Evolutionary conservation across 805 yeast genomes (phyloP), one percentile per base, ranked within the genome.

Genomic region (Kodamaea neixiangensis): DNA sequence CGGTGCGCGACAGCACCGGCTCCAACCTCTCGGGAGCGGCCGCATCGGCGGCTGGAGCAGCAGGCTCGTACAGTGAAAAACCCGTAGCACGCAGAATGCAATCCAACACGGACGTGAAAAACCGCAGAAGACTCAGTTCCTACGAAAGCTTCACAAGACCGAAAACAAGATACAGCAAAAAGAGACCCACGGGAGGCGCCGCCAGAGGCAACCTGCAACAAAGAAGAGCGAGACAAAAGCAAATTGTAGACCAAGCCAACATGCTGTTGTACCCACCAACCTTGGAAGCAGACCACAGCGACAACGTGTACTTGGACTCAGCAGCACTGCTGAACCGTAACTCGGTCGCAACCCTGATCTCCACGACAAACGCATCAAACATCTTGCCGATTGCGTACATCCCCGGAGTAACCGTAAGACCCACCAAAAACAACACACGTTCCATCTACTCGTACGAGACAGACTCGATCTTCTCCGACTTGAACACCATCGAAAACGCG

Each of bases 361-460:
- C 77, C 35, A 75, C 85, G 44, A 85, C 94, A 9, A 82, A 86
- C 59, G 96, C 96, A 3, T 87, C 96, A 11, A 91, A 92, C 66
- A 84, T 92, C 56, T 79, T 92, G 54, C 97, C 97, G 15, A 86
- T 93, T 51, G 96, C 96, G 2, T 92, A 91, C 64, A 89, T 92
- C 53, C 98, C 97, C 0, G 97, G 97, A 34, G 97, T 91, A 42
- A 88, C 91, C 3, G 81, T 83, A 18, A 73, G 86, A 20, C 77
- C 80, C 44, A 72, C 76, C 7, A 69, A 69, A 49, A 71, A 73
- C 58, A 71, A 73, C 68, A 59, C 75, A 57, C 57, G 79, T 62
- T 58, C 78, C 61, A 62, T 79, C 59, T 60, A 78, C 68, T 65
- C 75, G 60, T 60, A 78, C 65, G 71, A 79, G 56, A 55, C 71